phyloP scores from a whole-genome alignment of 2,329 filamentous ascomycete species.

The Exophiala xenobiotica region DNA sequence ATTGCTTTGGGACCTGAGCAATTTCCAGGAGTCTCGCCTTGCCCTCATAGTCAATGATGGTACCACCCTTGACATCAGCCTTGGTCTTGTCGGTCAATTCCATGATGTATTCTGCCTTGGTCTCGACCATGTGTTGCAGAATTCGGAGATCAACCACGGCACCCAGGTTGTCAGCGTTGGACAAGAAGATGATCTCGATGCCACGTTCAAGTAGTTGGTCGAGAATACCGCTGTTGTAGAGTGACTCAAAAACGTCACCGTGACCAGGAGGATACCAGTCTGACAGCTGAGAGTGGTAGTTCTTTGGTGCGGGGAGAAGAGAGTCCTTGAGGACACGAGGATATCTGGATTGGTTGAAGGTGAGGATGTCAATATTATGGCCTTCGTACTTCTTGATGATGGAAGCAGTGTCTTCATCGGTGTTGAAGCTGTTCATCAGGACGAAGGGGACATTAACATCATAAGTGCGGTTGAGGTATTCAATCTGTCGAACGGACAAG shows the following conservation, averaged over 20 bases:
- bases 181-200: constrained; percentile 97
- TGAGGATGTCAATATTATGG: constrained; percentile 98
- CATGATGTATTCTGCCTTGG: constrained; percentile 98
- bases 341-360: constrained; percentile 99
- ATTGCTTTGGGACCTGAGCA: constrained; percentile 98
- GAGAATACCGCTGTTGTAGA: constrained; percentile 98
- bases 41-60: constrained; percentile 99
- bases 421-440: constrained; percentile 99
- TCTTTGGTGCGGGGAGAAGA: constrained; percentile 90
- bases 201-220: constrained; percentile 94
- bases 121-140: constrained; percentile 98
- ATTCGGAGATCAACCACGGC: constrained; percentile 97
- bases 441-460: constrained; percentile 96
- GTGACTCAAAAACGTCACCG: constrained; percentile 98
- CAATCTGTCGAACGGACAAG: constrained; percentile 96
- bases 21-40: constrained; percentile 96
- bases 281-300: constrained; percentile 78
- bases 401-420: constrained; percentile 92
- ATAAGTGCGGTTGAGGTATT: constrained; percentile 98
- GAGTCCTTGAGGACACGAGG: constrained; percentile 98
- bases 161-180: constrained; percentile 98
- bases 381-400: constrained; percentile 99
- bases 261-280: constrained; percentile 99
- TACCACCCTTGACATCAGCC: constrained; percentile 99
- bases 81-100: constrained; percentile 99